A percentile compares a stretch with the other conserved stretches of the same genome.
phyloP scores from a whole-genome alignment of 495 filamentous ascomycete genomes.

The Xylaria castorea region DNA sequence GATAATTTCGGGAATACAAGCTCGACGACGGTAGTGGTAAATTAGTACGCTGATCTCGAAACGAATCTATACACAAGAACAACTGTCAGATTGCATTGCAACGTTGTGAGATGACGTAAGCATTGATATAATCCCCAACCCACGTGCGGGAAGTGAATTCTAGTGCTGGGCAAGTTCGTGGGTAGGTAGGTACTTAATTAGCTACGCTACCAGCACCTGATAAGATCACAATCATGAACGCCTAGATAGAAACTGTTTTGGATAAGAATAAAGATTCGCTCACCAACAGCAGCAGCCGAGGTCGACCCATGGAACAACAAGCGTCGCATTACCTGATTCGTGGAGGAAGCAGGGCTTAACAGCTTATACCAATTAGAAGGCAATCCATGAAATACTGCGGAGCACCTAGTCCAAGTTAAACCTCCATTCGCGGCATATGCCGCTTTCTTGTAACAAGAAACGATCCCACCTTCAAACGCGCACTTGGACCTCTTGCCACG shows the following conservation, averaged over 20 bases:
- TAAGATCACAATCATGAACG: background rate
- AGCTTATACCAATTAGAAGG: conserved; percentile 1
- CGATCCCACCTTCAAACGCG: background rate
- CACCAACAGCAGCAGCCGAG: background rate
- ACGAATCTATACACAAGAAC: background rate
- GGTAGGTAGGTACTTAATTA: background rate
- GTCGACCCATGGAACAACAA: background rate
- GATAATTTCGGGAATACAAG: too few relatives aligned
- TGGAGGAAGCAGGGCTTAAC: conserved; percentile 1
- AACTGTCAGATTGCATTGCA: background rate
- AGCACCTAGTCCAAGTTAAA: conserved; percentile 2
- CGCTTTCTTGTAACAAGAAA: background rate
- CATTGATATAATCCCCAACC: background rate
- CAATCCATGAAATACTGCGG: background rate
- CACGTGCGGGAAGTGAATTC: background rate
- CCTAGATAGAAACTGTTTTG: background rate
- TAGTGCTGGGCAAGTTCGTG: background rate
- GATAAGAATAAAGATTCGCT: background rate
- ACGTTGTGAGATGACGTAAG: conserved; percentile 19
- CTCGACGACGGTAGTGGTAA: background rate
- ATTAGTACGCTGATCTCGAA: background rate
- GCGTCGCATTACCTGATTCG: conserved; percentile 8
- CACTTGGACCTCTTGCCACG: too few relatives aligned
- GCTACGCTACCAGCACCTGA: background rate
- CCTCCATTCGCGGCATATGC: background rate